These are phyloP conservation scores for Stereum hirsutum DNA, from an alignment of 1,284 basidiomycete species.

Conservation along the genomic window DNA sequence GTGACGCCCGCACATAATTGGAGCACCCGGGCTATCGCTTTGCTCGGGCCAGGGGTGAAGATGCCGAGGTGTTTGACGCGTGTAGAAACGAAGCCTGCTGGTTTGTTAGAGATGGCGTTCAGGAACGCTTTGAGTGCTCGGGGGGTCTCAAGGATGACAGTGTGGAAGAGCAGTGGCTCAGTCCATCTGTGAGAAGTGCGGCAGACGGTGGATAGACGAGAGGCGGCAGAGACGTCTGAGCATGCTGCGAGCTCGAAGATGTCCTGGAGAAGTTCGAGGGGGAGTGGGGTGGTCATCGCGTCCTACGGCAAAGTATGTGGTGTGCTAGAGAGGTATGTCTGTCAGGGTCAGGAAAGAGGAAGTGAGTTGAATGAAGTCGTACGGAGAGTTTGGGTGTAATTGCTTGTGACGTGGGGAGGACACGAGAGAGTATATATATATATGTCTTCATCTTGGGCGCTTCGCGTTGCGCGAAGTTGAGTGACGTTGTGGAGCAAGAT, in stretches of 20 bases:
- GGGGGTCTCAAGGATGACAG: constrained; percentile 26
- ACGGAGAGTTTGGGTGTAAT: no score
- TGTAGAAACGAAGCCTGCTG: constrained; percentile 15
- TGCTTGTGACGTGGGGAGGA: no score
- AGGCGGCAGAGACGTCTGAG: constrained; percentile 19
- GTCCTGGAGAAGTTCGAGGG: constrained; percentile 26
- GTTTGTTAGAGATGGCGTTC: constrained; percentile 19
- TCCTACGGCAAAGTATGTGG: no score
- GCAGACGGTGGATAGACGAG: constrained; percentile 25
- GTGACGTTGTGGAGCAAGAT: no score
- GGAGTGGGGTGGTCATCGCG: no score
- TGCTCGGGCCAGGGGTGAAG: constrained; percentile 26
- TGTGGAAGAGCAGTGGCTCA: constrained; percentile 27
- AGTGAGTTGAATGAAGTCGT: no score
- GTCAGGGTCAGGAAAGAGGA: no score
- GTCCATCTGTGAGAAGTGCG: constrained; percentile 23
- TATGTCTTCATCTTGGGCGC: no score
- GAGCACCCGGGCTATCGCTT: constrained; percentile 23
- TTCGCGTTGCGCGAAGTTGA: no score
- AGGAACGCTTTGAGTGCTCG: constrained; percentile 23
- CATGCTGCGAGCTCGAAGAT: constrained; percentile 27
- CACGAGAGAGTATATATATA: no score
- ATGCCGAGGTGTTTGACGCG: constrained; percentile 21
- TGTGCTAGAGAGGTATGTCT: no score
- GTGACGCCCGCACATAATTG: constrained; percentile 21